Evolutionary conservation across 2,329 filamentous ascomycete genomes (phyloP).

Genomic region (Cercospora janseana): DNA sequence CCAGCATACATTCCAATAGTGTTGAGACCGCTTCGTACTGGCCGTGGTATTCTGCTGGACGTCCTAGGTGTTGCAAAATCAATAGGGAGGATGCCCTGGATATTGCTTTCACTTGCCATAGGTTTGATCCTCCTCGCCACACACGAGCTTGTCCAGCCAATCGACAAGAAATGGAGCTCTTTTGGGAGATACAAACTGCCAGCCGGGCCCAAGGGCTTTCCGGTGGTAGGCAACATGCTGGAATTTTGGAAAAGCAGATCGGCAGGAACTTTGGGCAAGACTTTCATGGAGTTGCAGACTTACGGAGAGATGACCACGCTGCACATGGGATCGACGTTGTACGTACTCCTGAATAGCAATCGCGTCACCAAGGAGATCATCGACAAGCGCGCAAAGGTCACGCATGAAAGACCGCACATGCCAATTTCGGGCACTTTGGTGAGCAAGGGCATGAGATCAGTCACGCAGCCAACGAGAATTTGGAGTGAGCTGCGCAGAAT

Average conservation of each 20-base stretch:
- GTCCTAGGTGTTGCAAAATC: not conserved
- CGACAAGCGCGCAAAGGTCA: conserved; percentile 15
- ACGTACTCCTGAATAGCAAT: conserved; percentile 18
- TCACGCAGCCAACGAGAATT: conserved; percentile 13
- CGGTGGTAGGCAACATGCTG: conserved; percentile 16
- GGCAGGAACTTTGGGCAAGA: conserved; percentile 11
- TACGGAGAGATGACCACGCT: conserved; percentile 20
- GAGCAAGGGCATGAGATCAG: conserved; percentile 17
- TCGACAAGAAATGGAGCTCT: conserved; percentile 17
- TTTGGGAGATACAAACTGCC: conserved; percentile 13
- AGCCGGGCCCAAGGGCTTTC: conserved; percentile 13
- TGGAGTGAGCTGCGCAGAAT: conserved; percentile 14
- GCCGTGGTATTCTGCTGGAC: not conserved
- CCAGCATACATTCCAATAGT: not conserved
- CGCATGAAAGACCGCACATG: conserved; percentile 18
- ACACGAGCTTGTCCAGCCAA: conserved; percentile 14
- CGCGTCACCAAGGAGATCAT: conserved; percentile 18
- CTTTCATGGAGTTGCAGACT: conserved; percentile 2
- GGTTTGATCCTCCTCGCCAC: not conserved
- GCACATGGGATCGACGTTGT: conserved; percentile 17
- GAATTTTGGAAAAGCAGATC: conserved; percentile 15
- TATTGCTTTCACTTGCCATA: not conserved
- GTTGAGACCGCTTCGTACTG: not conserved
- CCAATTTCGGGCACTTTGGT: conserved; percentile 16
- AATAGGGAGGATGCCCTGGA: conserved; percentile 3